A percentile compares a stretch with the other conserved stretches of the same genome.
These are phyloP conservation scores for Deinandra increscens DNA, from an alignment of 129 eudicot species.

Conservation along the genomic window DNA sequence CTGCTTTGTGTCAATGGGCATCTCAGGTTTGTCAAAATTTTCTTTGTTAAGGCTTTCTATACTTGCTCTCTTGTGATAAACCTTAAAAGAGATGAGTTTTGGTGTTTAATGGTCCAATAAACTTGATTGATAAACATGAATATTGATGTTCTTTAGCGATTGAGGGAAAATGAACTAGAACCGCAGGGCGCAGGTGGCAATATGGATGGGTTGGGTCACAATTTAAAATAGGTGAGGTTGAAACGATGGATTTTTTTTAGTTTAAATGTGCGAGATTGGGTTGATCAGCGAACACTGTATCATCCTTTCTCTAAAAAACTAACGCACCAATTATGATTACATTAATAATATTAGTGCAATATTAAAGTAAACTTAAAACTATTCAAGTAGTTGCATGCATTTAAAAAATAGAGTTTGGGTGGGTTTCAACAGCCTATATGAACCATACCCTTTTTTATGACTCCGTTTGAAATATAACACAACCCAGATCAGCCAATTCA, in stretches of 20 bases:
- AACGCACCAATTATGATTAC: neutral
- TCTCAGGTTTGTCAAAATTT: conserved; percentile 67
- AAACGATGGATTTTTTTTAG: neutral
- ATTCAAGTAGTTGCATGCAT: neutral
- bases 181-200: neutral
- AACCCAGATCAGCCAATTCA: neutral
- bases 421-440: neutral
- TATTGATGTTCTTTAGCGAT: neutral
- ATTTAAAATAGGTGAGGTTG: neutral
- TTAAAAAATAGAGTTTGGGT: neutral
- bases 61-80: conserved; percentile 6
- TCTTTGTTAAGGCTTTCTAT: conserved; percentile 14
- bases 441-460: neutral
- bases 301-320: neutral
- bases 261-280: neutral
- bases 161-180: conserved; percentile 2
- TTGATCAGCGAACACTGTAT: neutral
- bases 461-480: neutral
- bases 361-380: neutral
- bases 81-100: neutral
- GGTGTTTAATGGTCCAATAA: conserved; percentile 5
- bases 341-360: neutral
- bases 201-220: neutral
- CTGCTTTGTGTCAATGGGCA: conserved; percentile 98
- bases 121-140: conserved; percentile 2